Conservation (phyloP, 805 yeast genomes). For the Priceomyces castillae region DNA sequence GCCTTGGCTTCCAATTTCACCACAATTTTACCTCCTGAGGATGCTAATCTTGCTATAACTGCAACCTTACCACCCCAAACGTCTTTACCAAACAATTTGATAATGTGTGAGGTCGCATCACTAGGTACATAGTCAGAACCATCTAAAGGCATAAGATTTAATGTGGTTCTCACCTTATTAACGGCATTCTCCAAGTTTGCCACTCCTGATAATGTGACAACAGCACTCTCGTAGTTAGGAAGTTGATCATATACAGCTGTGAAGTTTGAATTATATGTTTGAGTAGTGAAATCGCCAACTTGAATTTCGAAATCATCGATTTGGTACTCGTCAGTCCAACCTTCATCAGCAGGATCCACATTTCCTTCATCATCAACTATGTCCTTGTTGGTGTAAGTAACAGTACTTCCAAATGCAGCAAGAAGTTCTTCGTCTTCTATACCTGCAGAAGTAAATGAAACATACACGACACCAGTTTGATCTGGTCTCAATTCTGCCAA, state of each 20-base stretch:
- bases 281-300: conserved; percentile 80
- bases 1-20: conserved; percentile 54
- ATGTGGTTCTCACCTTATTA: conserved; percentile 46
- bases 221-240: conserved; percentile 56
- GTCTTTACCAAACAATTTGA: conserved; percentile 83
- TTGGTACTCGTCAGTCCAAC: conserved; percentile 91
- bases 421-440: conserved; percentile 41
- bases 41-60: conserved; percentile 46
- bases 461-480: conserved; percentile 71
- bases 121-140: conserved; percentile 63
- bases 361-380: conserved; percentile 68
- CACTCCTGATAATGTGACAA: conserved; percentile 58
- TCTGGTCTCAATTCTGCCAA: conserved; percentile 70
- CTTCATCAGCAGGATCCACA: conserved; percentile 67
- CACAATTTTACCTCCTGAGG: conserved; percentile 54
- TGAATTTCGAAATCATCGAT: conserved; percentile 72
- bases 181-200: conserved; percentile 42
- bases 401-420: conserved; percentile 57
- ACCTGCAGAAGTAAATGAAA: conserved; percentile 64
- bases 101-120: conserved; percentile 60
- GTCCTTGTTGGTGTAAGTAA: conserved; percentile 77
- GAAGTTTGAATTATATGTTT: conserved; percentile 76
- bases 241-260: conserved; percentile 72
- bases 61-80: conserved; percentile 58
- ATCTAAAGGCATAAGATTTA: conserved; percentile 62